Conservation (phyloP, 176 grass and related monocot genomes). For the Eleusine coracana region DNA sequence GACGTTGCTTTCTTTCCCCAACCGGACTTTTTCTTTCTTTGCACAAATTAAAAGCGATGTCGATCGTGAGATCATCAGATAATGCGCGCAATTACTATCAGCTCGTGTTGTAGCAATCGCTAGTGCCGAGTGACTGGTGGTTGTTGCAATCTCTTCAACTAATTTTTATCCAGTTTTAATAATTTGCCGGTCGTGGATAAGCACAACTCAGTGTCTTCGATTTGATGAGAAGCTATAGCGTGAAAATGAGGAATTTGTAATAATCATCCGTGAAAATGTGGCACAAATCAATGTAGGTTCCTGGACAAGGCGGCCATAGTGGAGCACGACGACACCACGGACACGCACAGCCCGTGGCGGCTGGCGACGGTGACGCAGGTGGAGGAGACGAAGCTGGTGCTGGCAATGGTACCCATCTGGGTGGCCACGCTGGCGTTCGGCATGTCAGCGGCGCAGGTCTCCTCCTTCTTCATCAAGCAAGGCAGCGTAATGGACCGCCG, state of each 20-base stretch:
- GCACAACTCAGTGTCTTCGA: constrained; percentile 4
- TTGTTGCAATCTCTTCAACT: constrained; percentile 2
- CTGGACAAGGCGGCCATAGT: constrained; percentile 86
- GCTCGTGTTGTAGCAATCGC: background rate
- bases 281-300: constrained; percentile 34
- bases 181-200: background rate
- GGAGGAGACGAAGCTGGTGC: constrained; percentile 85
- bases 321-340: constrained; percentile 34
- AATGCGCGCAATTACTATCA: too few relatives aligned
- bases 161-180: background rate
- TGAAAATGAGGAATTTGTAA: background rate
- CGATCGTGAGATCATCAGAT: too few relatives aligned
- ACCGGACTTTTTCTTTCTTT: background rate
- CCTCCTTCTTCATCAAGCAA: constrained; percentile 96
- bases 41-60: background rate
- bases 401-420: constrained; percentile 82
- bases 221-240: background rate
- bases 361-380: constrained; percentile 87
- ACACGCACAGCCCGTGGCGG: constrained; percentile 49
- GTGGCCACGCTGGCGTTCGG: constrained; percentile 68
- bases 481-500: constrained; percentile 69
- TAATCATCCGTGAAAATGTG: background rate
- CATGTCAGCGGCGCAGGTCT: constrained; percentile 53
- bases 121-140: constrained; percentile 10
- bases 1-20: background rate